These are phyloP conservation scores for Jatropha curcas DNA, from an alignment of 345 rosid genomes.

Conservation along the genomic window DNA sequence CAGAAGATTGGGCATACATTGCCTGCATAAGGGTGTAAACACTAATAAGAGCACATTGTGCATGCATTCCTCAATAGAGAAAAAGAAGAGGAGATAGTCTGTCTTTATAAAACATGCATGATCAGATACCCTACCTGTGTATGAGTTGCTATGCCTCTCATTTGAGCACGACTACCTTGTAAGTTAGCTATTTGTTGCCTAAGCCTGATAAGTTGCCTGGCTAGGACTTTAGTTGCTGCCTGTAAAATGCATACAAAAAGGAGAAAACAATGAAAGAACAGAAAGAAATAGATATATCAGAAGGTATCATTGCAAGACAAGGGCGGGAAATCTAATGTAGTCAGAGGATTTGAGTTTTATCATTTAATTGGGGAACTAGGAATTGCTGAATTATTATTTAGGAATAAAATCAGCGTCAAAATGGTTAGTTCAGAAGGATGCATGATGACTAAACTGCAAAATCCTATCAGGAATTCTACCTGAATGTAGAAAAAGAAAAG, in stretches of 20 bases:
- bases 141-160: slow-evolving; percentile 98
- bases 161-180: slow-evolving; percentile 97
- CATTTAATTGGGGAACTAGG: neutral
- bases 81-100: neutral
- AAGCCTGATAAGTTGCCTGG: slow-evolving; percentile 80
- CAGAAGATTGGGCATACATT: slow-evolving; percentile 91
- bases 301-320: neutral
- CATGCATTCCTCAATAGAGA: neutral
- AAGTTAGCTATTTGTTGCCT: slow-evolving; percentile 90
- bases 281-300: neutral
- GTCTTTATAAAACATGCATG: neutral
- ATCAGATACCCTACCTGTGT: slow-evolving; percentile 58
- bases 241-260: slow-evolving; percentile 30
- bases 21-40: slow-evolving; percentile 52
- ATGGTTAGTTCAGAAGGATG: neutral
- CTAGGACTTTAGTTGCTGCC: slow-evolving; percentile 86
- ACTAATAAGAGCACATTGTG: slow-evolving; percentile 17
- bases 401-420: neutral
- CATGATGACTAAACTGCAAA: neutral
- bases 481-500: too few relatives aligned
- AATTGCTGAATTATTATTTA: neutral
- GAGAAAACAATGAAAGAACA: neutral
- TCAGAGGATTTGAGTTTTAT: neutral
- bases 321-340: neutral
- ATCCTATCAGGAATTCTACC: neutral